A percentile compares a stretch with the other conserved stretches of the same genome.
Evolutionary conservation across 345 rosid species (phyloP).

Genomic region (Eucalyptus camaldulensis): DNA sequence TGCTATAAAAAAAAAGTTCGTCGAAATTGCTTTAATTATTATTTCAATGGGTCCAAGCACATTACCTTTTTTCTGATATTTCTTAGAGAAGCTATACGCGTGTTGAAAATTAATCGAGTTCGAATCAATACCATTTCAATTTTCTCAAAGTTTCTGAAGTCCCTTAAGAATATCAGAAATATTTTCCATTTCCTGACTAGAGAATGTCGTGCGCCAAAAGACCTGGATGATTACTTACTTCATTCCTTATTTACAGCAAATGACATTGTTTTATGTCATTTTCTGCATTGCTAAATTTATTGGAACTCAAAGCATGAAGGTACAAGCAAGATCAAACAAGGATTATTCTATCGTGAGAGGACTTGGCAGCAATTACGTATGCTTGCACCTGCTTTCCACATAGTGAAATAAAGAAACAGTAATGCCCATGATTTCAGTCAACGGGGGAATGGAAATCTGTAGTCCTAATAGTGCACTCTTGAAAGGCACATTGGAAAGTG

Average conservation of each 20-base stretch:
- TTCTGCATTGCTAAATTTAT: background rate
- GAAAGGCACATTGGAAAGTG: too few relatives aligned
- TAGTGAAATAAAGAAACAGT: too few relatives aligned
- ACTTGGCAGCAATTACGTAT: fast-evolving
- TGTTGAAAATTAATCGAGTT: background rate
- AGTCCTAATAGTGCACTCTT: too few relatives aligned
- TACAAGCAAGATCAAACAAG: background rate
- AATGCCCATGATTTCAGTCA: too few relatives aligned
- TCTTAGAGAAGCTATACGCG: background rate
- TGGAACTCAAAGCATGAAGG: background rate
- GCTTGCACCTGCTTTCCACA: background rate
- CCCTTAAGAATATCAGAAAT: background rate
- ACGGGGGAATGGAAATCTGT: too few relatives aligned
- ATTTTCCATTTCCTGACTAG: background rate
- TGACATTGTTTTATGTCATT: background rate
- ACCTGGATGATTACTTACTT: background rate
- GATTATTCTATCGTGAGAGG: background rate
- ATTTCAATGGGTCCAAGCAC: background rate
- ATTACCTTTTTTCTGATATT: background rate
- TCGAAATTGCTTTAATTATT: background rate
- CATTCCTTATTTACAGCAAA: background rate
- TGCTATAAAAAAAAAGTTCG: background rate
- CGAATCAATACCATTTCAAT: background rate
- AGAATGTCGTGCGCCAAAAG: background rate
- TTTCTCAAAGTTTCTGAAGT: background rate